Conservation (phyloP, 1,139 yeast species). For the Candida neerlandica region DNA sequence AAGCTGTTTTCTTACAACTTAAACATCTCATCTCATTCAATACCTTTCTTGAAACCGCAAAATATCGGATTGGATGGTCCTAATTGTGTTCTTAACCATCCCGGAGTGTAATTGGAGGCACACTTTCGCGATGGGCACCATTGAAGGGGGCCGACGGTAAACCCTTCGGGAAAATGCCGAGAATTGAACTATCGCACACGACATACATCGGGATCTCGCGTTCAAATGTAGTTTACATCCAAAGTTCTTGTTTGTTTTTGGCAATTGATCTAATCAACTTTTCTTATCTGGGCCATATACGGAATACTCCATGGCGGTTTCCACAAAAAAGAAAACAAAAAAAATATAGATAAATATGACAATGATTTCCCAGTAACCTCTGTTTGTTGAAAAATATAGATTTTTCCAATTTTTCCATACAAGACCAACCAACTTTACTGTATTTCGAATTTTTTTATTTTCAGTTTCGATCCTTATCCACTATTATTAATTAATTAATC, state of each 20-base stretch:
- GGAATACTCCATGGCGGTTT: background rate
- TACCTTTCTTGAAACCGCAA: background rate
- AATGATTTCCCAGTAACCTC: background rate
- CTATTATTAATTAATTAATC: too few relatives aligned
- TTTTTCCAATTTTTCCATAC: background rate
- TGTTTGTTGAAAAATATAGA: background rate
- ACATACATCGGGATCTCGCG: conserved; percentile 4
- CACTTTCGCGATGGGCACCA: too few relatives aligned
- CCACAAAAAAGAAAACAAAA: background rate
- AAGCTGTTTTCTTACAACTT: too few relatives aligned
- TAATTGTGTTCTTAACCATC: background rate
- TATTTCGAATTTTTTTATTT: background rate
- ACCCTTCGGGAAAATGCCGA: conserved; percentile 2
- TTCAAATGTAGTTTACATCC: conserved; percentile 4
- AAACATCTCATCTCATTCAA: too few relatives aligned
- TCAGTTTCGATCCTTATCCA: too few relatives aligned
- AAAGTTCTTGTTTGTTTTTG: background rate
- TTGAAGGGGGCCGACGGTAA: background rate
- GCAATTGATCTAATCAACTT: background rate
- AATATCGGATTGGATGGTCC: background rate
- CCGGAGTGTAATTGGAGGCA: too few relatives aligned
- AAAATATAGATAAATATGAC: background rate
- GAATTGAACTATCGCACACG: conserved; percentile 1
- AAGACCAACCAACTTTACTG: background rate
- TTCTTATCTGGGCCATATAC: conserved; percentile 1